Percentiles rank a stretch among this genome's conserved stretches.
Conservation (phyloP, 768 basidiomycete species). For the Sutorius australiensis region DNA sequence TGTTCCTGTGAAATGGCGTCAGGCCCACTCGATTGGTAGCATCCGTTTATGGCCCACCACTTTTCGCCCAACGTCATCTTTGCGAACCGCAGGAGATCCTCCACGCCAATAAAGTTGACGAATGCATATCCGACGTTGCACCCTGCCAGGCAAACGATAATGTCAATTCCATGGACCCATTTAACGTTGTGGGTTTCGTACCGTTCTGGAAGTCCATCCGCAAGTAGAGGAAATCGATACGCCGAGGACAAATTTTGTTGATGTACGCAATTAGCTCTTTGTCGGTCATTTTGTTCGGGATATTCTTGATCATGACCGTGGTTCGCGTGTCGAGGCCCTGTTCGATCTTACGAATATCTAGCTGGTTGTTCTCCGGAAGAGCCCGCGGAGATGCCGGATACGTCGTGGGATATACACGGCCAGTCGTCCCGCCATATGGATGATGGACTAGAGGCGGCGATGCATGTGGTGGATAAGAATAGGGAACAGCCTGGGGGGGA, state of each 20-base stretch:
- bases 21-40: neutral
- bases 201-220: slow-evolving; percentile 84
- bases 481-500: slow-evolving; percentile 21
- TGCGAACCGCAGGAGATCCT: slow-evolving; percentile 74
- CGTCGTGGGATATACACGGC: slow-evolving; percentile 18
- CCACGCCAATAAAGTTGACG: slow-evolving; percentile 81
- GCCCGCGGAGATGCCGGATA: slow-evolving; percentile 28
- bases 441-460: slow-evolving; percentile 21
- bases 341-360: slow-evolving; percentile 72
- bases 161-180: neutral
- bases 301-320: slow-evolving; percentile 89
- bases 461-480: slow-evolving; percentile 28
- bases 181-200: slow-evolving; percentile 28
- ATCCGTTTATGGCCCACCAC: slow-evolving; percentile 49
- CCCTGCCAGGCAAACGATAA: slow-evolving; percentile 37
- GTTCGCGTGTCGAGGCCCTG: slow-evolving; percentile 75
- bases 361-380: slow-evolving; percentile 46
- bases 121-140: slow-evolving; percentile 84
- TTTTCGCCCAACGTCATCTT: slow-evolving; percentile 71
- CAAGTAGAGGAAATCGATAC: slow-evolving; percentile 84
- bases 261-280: slow-evolving; percentile 67
- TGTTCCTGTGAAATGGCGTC: slow-evolving; percentile 55
- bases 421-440: slow-evolving; percentile 16
- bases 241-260: slow-evolving; percentile 64
- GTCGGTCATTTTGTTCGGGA: slow-evolving; percentile 89